Conservation (phyloP, 352 stramenopile genomes). For the Hyaloperonospora arabidopsidis region DNA sequence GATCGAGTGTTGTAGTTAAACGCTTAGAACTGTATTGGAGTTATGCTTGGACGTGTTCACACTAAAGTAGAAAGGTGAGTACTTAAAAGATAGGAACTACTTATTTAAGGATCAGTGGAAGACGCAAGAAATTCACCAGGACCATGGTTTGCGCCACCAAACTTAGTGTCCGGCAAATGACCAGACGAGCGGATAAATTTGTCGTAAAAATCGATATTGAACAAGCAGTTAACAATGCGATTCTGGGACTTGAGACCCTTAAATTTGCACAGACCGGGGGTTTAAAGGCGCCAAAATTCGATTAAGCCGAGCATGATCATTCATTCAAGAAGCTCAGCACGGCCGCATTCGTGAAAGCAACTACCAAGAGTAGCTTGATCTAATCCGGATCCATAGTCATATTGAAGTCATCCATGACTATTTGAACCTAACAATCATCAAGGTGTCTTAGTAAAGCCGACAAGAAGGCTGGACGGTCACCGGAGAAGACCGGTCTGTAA, state of each 20-base stretch:
- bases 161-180: neutral
- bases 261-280: neutral
- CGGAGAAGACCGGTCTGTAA: neutral
- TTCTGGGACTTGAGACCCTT: neutral
- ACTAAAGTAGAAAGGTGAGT: neutral
- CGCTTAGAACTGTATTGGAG: neutral
- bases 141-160: neutral
- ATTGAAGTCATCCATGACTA: conserved; percentile 7
- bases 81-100: neutral
- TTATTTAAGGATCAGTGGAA: neutral
- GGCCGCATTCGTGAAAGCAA: neutral
- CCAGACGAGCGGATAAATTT: neutral
- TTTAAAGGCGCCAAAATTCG: neutral
- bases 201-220: neutral
- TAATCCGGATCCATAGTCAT: conserved; percentile 1
- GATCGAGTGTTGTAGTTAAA: neutral
- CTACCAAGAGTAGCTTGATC: neutral
- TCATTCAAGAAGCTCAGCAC: neutral
- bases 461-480: neutral
- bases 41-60: neutral
- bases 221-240: neutral
- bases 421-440: neutral
- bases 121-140: neutral
- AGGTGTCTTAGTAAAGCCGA: neutral
- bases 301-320: neutral